Evolutionary conservation across 225 moss, liverwort and hornwort species (phyloP).

Genomic region (Physcomitrellopsis africana): DNA sequence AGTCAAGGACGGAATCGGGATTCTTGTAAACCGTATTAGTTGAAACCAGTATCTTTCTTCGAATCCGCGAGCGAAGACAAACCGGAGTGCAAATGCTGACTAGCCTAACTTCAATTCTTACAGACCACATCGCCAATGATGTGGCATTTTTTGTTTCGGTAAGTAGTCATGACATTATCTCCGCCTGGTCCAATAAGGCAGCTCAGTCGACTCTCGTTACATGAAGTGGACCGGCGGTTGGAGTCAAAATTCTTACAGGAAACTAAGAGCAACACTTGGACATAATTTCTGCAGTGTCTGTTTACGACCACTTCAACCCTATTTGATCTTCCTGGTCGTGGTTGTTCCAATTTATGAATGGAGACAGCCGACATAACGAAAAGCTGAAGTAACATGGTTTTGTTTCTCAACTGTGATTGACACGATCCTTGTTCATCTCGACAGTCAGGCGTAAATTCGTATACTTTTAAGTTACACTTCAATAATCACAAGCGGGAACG

Average conservation of each 20-base stretch:
- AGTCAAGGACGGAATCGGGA: no score
- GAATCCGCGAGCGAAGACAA: no score
- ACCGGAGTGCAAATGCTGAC: no score
- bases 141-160: no score
- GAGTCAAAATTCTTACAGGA: background rate
- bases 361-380: slow-evolving; percentile 21
- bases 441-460: background rate
- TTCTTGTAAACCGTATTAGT: no score
- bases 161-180: no score
- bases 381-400: background rate
- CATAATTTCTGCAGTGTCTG: slow-evolving; percentile 32
- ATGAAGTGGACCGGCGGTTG: background rate
- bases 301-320: slow-evolving; percentile 48
- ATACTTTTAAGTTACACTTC: no score
- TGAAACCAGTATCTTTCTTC: no score
- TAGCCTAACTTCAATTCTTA: no score
- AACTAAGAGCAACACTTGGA: slow-evolving; percentile 19
- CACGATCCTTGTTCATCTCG: slow-evolving; percentile 10
- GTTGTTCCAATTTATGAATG: slow-evolving; percentile 37
- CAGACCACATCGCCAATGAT: no score
- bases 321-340: slow-evolving; percentile 24
- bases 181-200: background rate
- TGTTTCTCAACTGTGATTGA: background rate
- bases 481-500: no score
- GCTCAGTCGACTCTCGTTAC: background rate